phyloP scores from a whole-genome alignment of 192 early-diverging fungal genomes.

The Coemansia sp. region DNA sequence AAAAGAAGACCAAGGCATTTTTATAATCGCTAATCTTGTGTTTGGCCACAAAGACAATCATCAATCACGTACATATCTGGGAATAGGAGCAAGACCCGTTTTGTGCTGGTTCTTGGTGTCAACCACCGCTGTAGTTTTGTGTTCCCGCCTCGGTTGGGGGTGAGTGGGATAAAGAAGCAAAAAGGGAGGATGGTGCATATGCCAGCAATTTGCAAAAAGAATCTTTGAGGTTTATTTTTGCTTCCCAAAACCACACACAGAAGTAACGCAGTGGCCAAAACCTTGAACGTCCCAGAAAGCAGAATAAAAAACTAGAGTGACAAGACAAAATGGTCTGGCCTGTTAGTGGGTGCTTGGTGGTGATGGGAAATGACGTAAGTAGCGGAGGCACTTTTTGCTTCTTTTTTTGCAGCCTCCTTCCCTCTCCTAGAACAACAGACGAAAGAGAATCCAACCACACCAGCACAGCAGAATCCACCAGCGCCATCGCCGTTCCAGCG shows the following conservation, averaged over 20 bases:
- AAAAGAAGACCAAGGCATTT: background rate
- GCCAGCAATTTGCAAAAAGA: background rate
- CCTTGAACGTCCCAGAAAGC: background rate
- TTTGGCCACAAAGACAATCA: constrained; percentile 2
- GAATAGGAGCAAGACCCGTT: background rate
- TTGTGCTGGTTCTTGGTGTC: background rate
- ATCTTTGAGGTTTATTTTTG: background rate
- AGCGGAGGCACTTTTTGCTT: no score
- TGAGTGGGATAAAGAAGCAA: background rate
- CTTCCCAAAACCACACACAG: background rate
- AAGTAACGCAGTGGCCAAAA: background rate
- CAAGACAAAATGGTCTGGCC: no score
- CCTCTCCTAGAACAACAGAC: no score
- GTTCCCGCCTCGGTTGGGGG: background rate
- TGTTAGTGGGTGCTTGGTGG: no score
- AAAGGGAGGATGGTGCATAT: background rate
- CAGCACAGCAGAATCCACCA: no score
- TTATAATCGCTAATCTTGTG: constrained; percentile 1
- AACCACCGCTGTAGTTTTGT: background rate
- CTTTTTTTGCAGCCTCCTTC: no score
- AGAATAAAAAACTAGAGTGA: background rate
- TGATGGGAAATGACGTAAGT: no score
- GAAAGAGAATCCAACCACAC: no score
- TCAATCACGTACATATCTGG: constrained; percentile 2
- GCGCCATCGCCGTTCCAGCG: no score